These are phyloP conservation scores for Trichopus zeylanicus DNA, from an alignment of 116 monocot genomes.

Conservation along the genomic window DNA sequence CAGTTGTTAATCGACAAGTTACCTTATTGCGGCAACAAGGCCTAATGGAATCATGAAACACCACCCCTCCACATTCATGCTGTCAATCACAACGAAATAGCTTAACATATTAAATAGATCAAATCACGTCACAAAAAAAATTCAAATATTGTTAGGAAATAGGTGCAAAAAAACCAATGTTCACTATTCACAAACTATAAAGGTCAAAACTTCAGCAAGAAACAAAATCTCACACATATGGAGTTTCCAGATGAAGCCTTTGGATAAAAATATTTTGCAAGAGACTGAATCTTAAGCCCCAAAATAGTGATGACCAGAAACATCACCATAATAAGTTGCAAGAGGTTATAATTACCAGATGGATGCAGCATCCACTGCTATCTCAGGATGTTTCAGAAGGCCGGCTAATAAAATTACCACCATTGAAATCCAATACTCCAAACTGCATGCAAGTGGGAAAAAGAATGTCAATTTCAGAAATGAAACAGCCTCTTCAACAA, in stretches of 20 bases:
- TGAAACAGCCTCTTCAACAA: no score
- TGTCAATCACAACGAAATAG: constrained; percentile 6
- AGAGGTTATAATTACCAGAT: constrained; percentile 23
- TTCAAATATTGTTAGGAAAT: no score
- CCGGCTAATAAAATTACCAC: constrained; percentile 32
- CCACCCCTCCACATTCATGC: constrained; percentile 45
- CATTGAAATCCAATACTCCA: constrained; percentile 36
- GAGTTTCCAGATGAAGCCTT: no score
- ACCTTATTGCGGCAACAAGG: constrained; percentile 37
- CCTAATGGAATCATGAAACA: constrained; percentile 46
- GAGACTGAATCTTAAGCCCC: no score
- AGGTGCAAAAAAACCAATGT: no score
- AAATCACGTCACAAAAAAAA: neutral
- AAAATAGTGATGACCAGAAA: no score
- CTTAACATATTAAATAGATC: neutral
- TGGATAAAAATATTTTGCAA: no score
- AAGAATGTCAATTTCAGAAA: neutral
- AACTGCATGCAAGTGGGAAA: constrained; percentile 14
- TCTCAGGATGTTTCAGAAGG: constrained; percentile 26
- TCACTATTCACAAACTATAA: no score
- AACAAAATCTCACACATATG: no score
- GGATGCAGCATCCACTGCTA: constrained; percentile 35
- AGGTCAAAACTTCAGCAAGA: no score
- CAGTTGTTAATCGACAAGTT: neutral
- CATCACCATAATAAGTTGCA: no score